Evolutionary conservation across 805 yeast genomes (phyloP), one percentile per base, ranked within the genome.

Genomic region (Cyberlindnera maritima): DNA sequence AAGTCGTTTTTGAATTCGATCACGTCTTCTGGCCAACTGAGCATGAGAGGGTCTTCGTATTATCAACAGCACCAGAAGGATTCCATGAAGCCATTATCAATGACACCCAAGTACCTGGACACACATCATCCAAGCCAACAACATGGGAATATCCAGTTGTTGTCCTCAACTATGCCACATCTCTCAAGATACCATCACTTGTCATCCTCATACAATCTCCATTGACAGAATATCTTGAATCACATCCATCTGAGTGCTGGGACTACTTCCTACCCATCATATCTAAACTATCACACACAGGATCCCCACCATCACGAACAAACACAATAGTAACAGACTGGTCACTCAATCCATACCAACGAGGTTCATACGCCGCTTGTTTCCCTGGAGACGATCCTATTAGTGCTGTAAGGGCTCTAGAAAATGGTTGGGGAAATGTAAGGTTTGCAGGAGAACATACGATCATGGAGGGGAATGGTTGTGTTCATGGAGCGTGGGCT

Each of bases 391-490:
- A 85, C 62, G 88, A 83, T 56, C 88, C 95, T 0, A 69, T 78
- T 10, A 83, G 78, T 43, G 62, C 80, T 15, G 76, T 85, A 0
- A 61, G 80, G 14, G 85, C 83, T n/a, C 71, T 87, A 47, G 71
- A 77, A 17, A 76, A 77, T 20, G 87, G 89, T 0, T 68, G 75
- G 18, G 80, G 74, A 12, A 70, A 72, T 9, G 66, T 90, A 2
- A 70, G 96, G 36, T 90, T 90, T 70, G 96, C 96, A 0, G 97
- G 97, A 8, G 97, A 90, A 60, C 96, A 90, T 62, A 85, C 96
- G 0, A 79, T 81, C 19, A 67, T 79, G 55, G 96, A 88, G 54
- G 96, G 96, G 8, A 85, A 89, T 14, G 97, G 97, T 0, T 90
- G 96, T 56, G 94, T 85, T 5, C 95, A 90, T 61, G 97, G 96